Evolutionary conservation across 1,284 basidiomycete genomes (phyloP).

Genomic region (Cryptococcus deneoformans): DNA sequence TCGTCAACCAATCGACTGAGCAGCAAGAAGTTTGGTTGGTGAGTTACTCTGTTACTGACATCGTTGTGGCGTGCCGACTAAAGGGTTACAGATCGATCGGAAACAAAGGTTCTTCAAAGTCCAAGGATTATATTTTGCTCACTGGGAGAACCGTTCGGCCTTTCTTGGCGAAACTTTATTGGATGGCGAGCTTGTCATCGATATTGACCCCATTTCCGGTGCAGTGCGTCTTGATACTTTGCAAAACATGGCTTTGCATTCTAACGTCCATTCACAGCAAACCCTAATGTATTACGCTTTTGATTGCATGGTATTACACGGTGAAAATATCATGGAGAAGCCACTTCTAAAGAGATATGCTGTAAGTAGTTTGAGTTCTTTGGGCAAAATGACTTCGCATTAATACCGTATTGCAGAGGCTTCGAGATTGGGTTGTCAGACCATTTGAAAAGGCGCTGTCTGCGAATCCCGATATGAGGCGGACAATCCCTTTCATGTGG

Average conservation of each 20-base stretch:
- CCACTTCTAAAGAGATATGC: conserved; percentile 86
- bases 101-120: conserved; percentile 82
- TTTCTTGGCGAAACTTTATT: conserved; percentile 77
- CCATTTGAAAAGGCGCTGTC: conserved; percentile 71
- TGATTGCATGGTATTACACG: conserved; percentile 86
- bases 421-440: conserved; percentile 76
- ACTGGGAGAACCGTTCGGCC: conserved; percentile 65
- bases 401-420: conserved; percentile 57
- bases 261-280: conserved; percentile 55
- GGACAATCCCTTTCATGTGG: conserved; percentile 78
- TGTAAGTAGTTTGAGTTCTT: conserved; percentile 54
- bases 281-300: conserved; percentile 82
- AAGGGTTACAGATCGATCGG: conserved; percentile 74
- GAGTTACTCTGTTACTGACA: conserved; percentile 10
- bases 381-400: neutral
- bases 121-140: conserved; percentile 79
- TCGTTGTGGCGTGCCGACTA: neutral
- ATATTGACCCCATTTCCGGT: conserved; percentile 71
- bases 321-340: conserved; percentile 80
- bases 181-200: conserved; percentile 93
- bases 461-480: conserved; percentile 60
- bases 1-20: conserved; percentile 55
- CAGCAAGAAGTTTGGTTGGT: conserved; percentile 79
- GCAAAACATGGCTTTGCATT: neutral
- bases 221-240: conserved; percentile 53